phyloP scores from a whole-genome alignment of 768 basidiomycete genomes.

The Xerocomellus intermedius region DNA sequence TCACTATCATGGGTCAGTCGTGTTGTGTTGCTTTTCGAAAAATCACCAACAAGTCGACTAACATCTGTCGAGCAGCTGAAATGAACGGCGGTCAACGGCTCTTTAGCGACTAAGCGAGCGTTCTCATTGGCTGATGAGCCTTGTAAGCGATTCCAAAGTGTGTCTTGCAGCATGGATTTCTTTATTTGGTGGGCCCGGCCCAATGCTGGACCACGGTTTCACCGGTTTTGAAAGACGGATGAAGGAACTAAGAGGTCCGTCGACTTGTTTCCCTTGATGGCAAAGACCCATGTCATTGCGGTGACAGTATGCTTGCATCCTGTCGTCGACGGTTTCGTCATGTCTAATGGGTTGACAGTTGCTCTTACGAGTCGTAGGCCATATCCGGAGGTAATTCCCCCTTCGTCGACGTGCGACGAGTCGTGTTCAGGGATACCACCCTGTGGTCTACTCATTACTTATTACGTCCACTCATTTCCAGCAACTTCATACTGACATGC shows the following conservation, averaged over 20 bases:
- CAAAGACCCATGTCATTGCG: neutral
- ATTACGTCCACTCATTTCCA: slow-evolving; percentile 13
- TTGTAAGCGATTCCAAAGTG: too few relatives aligned
- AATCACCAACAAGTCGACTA: neutral
- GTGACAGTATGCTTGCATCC: neutral
- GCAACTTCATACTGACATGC: slow-evolving; percentile 4
- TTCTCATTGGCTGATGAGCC: too few relatives aligned
- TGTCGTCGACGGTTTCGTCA: neutral
- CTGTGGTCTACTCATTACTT: neutral
- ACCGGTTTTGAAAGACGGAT: too few relatives aligned
- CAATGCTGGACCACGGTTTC: too few relatives aligned
- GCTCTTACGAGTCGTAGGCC: neutral
- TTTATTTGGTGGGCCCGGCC: too few relatives aligned
- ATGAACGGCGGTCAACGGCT: too few relatives aligned
- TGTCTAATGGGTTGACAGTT: neutral
- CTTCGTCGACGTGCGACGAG: neutral
- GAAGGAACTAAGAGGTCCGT: neutral
- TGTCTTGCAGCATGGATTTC: too few relatives aligned
- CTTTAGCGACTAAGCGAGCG: too few relatives aligned
- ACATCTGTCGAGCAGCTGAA: too few relatives aligned
- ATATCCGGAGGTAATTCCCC: neutral
- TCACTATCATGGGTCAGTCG: slow-evolving; percentile 5
- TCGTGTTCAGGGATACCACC: slow-evolving; percentile 4
- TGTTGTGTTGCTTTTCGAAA: neutral
- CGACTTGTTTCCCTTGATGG: neutral